Base-by-base conservation (phyloP, 805 yeast species). In the Kodamaea leandrae region DNA sequence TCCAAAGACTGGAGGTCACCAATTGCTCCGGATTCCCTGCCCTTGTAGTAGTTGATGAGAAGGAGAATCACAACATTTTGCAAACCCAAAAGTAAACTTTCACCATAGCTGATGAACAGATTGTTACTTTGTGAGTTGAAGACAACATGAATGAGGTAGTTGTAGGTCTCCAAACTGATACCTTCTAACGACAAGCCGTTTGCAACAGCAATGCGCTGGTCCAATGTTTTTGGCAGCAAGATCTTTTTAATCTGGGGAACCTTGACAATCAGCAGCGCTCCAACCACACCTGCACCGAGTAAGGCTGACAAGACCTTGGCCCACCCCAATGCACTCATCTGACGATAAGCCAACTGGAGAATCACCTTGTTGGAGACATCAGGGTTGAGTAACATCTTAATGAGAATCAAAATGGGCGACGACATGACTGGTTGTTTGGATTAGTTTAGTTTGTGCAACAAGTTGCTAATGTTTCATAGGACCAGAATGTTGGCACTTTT, bases 201-300 rank as follows among this genome's bases (percentile, higher is more conserved):
- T 32, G 66, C 69, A 32, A 68, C 70, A 2, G 44, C 28, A 15
- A 61, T 51, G 19, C 64, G 50, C 10, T 49, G 54, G 13, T 51
- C 47, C 24, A 61, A 47, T 10, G 52, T 40, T 29, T 47, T 39
- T 4, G 68, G 71, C 16, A 45, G 48, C 28, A 60, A 36, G 35
- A 69, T 60, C 50, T 68, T 68, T 30, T 42, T 44, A 39, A 69
- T 68, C 43, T 69, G 75, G 3, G 75, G 75, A 18, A 68, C 47
- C 52, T 64, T 62, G 42, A 68, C 62, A 13, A 68, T 48, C 32
- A 69, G 61, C 17, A 72, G 64, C 3, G 50, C 64, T 1, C 63
- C 72, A 16, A 68, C 72, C 38, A 62, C 57, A 10, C 55, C 45
- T 2, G 64, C 55, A 3, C 72, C 63, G 13, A 67, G 53, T 13